A percentile compares a stretch with the other conserved stretches of the same genome.
Conservation (phyloP, 768 basidiomycete genomes). For the Auricularia cornea region DNA sequence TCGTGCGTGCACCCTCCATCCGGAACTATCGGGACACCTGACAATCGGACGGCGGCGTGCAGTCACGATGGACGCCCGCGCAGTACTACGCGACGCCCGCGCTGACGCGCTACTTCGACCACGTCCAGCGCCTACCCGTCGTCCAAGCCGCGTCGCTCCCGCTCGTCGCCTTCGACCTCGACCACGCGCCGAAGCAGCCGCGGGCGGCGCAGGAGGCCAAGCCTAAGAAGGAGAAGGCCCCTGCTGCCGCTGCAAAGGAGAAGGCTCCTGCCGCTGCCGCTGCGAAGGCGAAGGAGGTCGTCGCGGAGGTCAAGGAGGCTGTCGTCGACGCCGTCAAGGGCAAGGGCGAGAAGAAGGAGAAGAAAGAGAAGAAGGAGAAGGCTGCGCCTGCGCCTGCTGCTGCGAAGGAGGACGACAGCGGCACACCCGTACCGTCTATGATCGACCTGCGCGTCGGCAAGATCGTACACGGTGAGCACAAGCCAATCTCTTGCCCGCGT, state of each 20-base stretch:
- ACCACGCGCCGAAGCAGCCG: constrained; percentile 63
- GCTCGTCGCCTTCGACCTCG: constrained; percentile 60
- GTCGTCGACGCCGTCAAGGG: constrained; percentile 21
- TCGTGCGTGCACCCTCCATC: constrained; percentile 47
- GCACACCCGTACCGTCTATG: constrained; percentile 91
- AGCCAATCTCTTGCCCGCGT: neutral
- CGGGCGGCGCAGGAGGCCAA: constrained; percentile 65
- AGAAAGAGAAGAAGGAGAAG: constrained; percentile 56
- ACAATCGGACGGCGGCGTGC: constrained; percentile 2
- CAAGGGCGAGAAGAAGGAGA: constrained; percentile 27
- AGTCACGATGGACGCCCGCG: constrained; percentile 64
- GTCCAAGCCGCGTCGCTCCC: constrained; percentile 48
- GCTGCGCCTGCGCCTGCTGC: constrained; percentile 26
- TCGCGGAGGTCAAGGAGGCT: constrained; percentile 20
- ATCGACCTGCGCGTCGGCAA: constrained; percentile 92
- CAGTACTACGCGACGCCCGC: constrained; percentile 75
- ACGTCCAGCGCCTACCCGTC: constrained; percentile 64
- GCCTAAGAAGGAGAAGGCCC: constrained; percentile 63
- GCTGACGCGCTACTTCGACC: constrained; percentile 90
- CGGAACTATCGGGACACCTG: neutral
- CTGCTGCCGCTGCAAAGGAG: constrained; percentile 14
- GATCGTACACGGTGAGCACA: constrained; percentile 72
- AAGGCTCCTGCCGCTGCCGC: neutral
- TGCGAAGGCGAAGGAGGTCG: neutral
- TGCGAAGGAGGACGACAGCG: constrained; percentile 32